Percentiles rank a stretch among this genome's conserved stretches.
These are phyloP conservation scores for Pontederia paniculata DNA, from an alignment of 176 grass and related monocot species.

Conservation along the genomic window DNA sequence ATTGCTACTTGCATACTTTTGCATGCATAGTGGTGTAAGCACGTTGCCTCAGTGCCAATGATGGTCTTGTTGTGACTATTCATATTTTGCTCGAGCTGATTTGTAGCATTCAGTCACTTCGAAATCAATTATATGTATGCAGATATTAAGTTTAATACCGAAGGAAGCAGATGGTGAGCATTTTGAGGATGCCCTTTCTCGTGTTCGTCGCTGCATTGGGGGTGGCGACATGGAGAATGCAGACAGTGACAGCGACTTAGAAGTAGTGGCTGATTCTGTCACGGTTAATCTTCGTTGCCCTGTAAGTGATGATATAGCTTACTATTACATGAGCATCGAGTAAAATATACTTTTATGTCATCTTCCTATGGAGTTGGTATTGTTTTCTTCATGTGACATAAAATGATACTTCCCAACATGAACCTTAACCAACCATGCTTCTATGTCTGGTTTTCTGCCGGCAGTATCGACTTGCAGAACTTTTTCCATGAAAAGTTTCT, in stretches of 20 bases:
- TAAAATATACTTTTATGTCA: not conserved
- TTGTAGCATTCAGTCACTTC: too few relatives aligned
- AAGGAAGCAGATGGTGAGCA: conserved; percentile 77
- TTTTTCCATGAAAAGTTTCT: too few relatives aligned
- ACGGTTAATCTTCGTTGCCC: conserved; percentile 83
- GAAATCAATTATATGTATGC: conserved; percentile 15
- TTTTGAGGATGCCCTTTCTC: conserved; percentile 65
- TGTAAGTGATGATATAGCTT: conserved; percentile 34
- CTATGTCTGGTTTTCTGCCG: too few relatives aligned
- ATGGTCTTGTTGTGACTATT: not conserved
- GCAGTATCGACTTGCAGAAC: too few relatives aligned
- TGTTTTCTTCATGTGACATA: not conserved
- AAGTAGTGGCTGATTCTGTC: conserved; percentile 72
- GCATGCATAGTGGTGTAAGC: not conserved
- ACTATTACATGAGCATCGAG: not conserved
- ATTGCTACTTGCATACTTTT: too few relatives aligned
- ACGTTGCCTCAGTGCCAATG: not conserved
- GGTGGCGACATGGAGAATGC: conserved; percentile 59
- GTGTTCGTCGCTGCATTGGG: conserved; percentile 70
- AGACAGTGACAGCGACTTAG: conserved; percentile 79
- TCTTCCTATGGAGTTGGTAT: too few relatives aligned
- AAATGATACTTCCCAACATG: not conserved
- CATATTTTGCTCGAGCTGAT: conserved; percentile 21
- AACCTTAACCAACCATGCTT: not conserved
- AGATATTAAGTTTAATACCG: conserved; percentile 74